phyloP scores from a whole-genome alignment of 345 rosid species.

The Moricandia arvensis region DNA sequence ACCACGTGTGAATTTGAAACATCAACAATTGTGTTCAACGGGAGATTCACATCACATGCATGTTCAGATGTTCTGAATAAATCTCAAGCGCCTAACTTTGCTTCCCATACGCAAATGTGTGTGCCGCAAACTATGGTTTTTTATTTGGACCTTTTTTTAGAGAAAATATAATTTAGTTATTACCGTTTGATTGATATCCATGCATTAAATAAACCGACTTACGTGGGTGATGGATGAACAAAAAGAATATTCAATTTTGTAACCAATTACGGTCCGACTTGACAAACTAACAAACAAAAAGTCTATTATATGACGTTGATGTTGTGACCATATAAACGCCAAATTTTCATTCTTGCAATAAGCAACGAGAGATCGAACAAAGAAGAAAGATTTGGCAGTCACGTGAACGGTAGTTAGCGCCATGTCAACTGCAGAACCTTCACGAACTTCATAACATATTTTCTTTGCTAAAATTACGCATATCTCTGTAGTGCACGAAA shows the following conservation, averaged over 20 bases:
- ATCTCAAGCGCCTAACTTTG: constrained; percentile 16
- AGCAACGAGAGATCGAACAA: constrained; percentile 4
- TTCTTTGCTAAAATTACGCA: constrained; percentile 30
- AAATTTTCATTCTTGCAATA: background rate
- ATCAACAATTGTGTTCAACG: background rate
- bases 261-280: constrained; percentile 7
- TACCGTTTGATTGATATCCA: background rate
- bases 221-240: constrained; percentile 22
- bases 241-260: background rate
- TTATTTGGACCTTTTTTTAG: background rate
- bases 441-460: constrained; percentile 18
- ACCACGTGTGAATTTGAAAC: constrained; percentile 22
- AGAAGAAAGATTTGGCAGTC: constrained; percentile 32
- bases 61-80: background rate
- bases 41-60: constrained; percentile 4
- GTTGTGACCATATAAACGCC: background rate
- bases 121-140: background rate
- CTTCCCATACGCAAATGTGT: constrained; percentile 21
- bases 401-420: constrained; percentile 32
- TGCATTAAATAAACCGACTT: background rate
- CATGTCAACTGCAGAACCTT: constrained; percentile 18
- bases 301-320: background rate
- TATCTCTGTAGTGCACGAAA: constrained; percentile 25
- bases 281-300: background rate
- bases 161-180: background rate